phyloP scores from a whole-genome alignment of 495 filamentous ascomycete genomes.

The Hypoxylon cercidicola region DNA sequence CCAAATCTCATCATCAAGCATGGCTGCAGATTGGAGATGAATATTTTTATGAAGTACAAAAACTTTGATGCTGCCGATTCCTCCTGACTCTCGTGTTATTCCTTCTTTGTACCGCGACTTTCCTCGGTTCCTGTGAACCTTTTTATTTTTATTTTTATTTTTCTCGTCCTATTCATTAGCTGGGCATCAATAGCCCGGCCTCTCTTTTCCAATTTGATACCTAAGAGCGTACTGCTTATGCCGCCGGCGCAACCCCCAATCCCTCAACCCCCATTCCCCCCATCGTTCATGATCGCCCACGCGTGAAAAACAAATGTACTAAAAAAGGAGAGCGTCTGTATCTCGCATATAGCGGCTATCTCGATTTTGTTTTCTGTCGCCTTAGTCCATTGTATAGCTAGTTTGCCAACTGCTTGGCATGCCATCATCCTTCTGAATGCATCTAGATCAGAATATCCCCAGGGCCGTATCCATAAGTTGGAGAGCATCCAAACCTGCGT shows the following conservation, averaged over 20 bases:
- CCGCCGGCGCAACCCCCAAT: slow-evolving; percentile 29
- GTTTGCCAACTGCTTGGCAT: slow-evolving; percentile 40
- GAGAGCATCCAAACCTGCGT: slow-evolving; percentile 28
- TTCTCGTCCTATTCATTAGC: slow-evolving; percentile 4
- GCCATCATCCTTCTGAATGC: slow-evolving; percentile 43
- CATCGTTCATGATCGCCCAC: slow-evolving; percentile 32
- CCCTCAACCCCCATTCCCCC: too few relatives aligned
- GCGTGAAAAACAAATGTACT: slow-evolving; percentile 36
- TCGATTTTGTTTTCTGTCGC: slow-evolving; percentile 19
- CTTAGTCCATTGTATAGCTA: slow-evolving; percentile 39
- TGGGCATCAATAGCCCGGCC: slow-evolving; percentile 36
- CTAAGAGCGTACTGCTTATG: slow-evolving; percentile 25
- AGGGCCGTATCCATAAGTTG: slow-evolving; percentile 38
- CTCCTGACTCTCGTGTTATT: slow-evolving; percentile 15
- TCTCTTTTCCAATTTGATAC: slow-evolving; percentile 23
- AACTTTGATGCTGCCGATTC: slow-evolving; percentile 35
- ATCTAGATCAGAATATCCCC: slow-evolving; percentile 39
- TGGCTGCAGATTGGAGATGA: slow-evolving; percentile 16
- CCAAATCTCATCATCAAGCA: slow-evolving; percentile 36
- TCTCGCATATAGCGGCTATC: slow-evolving; percentile 39
- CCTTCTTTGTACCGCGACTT: slow-evolving; percentile 32
- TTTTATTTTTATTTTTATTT: too few relatives aligned
- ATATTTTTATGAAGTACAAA: slow-evolving; percentile 39
- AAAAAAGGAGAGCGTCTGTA: slow-evolving; percentile 19
- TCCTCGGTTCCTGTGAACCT: too few relatives aligned